Conservation (phyloP, 805 yeast genomes). For the Starmerella apicola region DNA sequence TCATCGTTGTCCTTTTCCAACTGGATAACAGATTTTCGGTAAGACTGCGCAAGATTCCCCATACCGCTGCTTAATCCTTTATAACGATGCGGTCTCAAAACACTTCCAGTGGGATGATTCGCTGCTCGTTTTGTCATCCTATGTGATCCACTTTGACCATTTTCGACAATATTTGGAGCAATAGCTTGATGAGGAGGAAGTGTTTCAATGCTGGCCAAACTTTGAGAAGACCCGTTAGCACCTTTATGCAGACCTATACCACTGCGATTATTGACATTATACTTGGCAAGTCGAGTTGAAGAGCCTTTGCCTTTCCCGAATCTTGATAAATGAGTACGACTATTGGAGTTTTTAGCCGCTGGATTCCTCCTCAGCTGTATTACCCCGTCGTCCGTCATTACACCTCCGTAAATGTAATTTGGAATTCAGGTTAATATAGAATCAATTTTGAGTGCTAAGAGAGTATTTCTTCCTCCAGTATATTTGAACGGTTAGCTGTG, state of each 20-base stretch:
- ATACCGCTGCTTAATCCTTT: conserved; percentile 8
- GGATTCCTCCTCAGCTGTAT: conserved; percentile 12
- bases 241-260: neutral
- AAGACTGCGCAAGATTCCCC: conserved; percentile 7
- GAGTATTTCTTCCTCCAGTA: no score
- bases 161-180: neutral
- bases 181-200: neutral
- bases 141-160: neutral
- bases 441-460: neutral
- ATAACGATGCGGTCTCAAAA: conserved; percentile 6
- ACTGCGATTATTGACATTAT: neutral
- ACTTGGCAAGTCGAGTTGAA: conserved; percentile 5
- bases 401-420: neutral
- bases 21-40: conserved; percentile 15
- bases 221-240: neutral
- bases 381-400: conserved; percentile 11
- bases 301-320: conserved; percentile 10
- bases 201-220: neutral
- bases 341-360: conserved; percentile 8
- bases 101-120: neutral
- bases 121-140: neutral
- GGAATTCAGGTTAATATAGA: neutral
- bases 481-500: neutral
- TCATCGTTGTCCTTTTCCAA: conserved; percentile 17
- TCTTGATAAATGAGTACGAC: conserved; percentile 5